Evolutionary conservation across 345 rosid genomes (phyloP).

Genomic region (Bruguiera parviflora): DNA sequence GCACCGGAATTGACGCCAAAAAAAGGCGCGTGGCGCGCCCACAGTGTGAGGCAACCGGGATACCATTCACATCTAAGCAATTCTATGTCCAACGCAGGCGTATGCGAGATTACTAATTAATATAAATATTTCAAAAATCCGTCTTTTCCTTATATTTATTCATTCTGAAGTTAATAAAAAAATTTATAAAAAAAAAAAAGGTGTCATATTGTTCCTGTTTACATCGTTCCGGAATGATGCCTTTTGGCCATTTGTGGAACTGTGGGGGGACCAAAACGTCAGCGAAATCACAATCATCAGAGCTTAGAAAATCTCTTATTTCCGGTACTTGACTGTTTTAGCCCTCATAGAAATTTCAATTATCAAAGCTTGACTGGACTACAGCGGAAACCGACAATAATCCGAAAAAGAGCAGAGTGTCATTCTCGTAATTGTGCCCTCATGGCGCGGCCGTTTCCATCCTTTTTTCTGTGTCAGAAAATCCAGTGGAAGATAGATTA

Average conservation of each 20-base stretch:
- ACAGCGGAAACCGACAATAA: too few relatives aligned
- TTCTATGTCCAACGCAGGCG: not conserved
- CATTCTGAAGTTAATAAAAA: too few relatives aligned
- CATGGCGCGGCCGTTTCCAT: constrained; percentile 23
- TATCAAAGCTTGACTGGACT: not conserved
- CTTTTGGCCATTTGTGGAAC: constrained; percentile 44
- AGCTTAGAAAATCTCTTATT: not conserved
- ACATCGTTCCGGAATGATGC: constrained; percentile 16
- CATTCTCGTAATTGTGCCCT: constrained; percentile 35
- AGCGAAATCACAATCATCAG: constrained; percentile 1
- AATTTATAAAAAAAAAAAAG: not conserved
- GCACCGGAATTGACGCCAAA: not conserved
- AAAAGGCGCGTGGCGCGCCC: constrained; percentile 46
- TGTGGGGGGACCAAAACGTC: constrained; percentile 43
- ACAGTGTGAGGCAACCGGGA: too few relatives aligned
- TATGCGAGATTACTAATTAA: too few relatives aligned
- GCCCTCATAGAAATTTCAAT: constrained; percentile 17
- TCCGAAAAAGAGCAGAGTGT: constrained; percentile 14
- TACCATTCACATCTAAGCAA: too few relatives aligned
- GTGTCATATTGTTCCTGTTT: too few relatives aligned
- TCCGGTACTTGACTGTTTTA: constrained; percentile 1
- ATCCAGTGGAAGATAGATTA: constrained; percentile 71
- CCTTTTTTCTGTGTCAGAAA: constrained; percentile 50
- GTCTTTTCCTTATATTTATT: too few relatives aligned
- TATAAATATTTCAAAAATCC: too few relatives aligned